Percentiles rank a stretch among this genome's conserved stretches.
Conservation (phyloP, 176 grass and related monocot species). For the Avena atlantica region DNA sequence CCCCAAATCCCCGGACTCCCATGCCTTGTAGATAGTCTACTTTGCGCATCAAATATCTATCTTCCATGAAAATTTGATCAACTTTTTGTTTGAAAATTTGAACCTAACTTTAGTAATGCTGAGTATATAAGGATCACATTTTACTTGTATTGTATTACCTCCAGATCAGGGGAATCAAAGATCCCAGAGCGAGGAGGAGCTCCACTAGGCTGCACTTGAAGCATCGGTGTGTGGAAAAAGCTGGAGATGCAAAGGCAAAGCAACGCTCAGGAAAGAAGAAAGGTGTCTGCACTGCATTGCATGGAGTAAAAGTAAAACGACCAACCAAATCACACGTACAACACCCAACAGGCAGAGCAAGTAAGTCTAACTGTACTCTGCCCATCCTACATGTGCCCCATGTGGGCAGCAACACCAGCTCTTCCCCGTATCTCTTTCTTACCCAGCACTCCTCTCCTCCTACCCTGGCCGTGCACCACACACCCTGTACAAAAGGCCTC, state of each 20-base stretch:
- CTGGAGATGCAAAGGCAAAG: constrained; percentile 29
- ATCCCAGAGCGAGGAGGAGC: not conserved
- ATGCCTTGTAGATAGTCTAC: not conserved
- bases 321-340: constrained; percentile 8
- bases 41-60: not conserved
- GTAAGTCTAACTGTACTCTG: constrained; percentile 17
- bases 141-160: not conserved
- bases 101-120: not conserved
- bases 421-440: not conserved
- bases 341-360: constrained; percentile 1
- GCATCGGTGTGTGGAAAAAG: constrained; percentile 15
- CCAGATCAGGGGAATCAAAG: constrained; percentile 18
- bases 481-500: constrained; percentile 7
- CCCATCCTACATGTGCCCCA: constrained; percentile 6
- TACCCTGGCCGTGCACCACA: constrained; percentile 4
- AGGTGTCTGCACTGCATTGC: constrained; percentile 23
- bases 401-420: constrained; percentile 4
- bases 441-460: constrained; percentile 10
- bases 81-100: not conserved
- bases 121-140: not conserved
- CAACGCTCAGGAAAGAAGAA: constrained; percentile 18
- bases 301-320: constrained; percentile 30
- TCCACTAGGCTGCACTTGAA: constrained; percentile 21
- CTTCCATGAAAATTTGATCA: not conserved
- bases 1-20: not conserved